Percentiles rank a stretch among this genome's conserved stretches.
Evolutionary conservation across 2,329 filamentous ascomycete genomes (phyloP).

Genomic region (Cladosporium colombiae): DNA sequence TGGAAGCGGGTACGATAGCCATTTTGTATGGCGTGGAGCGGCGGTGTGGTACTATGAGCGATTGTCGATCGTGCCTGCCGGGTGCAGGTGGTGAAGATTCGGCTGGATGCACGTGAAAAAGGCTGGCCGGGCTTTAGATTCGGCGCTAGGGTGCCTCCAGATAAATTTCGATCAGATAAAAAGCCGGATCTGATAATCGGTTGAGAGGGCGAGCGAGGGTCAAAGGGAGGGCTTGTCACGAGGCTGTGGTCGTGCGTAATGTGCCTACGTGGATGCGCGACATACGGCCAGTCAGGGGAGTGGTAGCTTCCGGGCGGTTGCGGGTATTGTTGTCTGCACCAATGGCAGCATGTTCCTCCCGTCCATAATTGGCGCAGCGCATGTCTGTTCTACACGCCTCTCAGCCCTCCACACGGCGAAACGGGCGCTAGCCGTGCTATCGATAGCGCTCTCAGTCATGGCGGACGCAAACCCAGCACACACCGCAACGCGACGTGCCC

Average conservation of each 20-base stretch:
- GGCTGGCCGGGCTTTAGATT: constrained; percentile 7
- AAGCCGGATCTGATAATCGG: neutral
- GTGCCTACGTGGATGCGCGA: constrained; percentile 7
- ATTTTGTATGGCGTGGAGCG: constrained; percentile 15
- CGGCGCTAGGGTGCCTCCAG: neutral
- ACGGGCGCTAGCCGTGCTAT: constrained; percentile 4
- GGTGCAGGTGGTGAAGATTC: constrained; percentile 4
- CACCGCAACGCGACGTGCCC: constrained; percentile 7
- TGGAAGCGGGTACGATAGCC: constrained; percentile 33
- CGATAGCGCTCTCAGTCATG: constrained; percentile 14
- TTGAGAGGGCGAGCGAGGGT: neutral
- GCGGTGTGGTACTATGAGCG: constrained; percentile 30
- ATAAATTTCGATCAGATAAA: constrained; percentile 8
- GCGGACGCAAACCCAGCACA: constrained; percentile 11
- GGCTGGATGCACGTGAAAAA: constrained; percentile 5
- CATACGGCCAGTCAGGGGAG: neutral
- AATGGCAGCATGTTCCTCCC: neutral
- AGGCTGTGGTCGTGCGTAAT: constrained; percentile 1
- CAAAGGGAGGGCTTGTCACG: neutral
- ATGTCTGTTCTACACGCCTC: constrained; percentile 1
- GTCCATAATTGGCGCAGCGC: neutral
- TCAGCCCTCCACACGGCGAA: constrained; percentile 3
- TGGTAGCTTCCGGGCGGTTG: neutral
- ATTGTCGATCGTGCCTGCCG: neutral
- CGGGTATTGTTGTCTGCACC: neutral